Base-by-base conservation (phyloP, 2,329 filamentous ascomycete species). In the Colletotrichum orchidophilum region DNA sequence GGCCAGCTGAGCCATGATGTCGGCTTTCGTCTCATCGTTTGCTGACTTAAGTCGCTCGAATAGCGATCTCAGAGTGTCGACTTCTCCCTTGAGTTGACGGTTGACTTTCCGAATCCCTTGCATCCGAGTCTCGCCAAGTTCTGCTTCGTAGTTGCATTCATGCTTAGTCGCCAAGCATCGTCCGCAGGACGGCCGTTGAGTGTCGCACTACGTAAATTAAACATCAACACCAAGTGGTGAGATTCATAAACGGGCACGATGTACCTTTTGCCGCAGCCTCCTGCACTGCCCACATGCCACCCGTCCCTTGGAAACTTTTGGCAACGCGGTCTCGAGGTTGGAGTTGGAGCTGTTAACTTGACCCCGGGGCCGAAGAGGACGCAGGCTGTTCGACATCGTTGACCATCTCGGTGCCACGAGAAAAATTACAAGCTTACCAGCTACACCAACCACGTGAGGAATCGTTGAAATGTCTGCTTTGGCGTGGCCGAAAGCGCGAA, bases 51-150 rank as follows among this genome's bases (percentile, higher is more conserved):
- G 50, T 15, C 35, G 31, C 29, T 61, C 55, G n/a, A 70, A 55
- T 7, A 70, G 33, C n/a, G 67, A 52, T 18, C 57, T 70, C 2
- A 70, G 58, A 1, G 55, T 61, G 27, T 66, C 61, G 0, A 70
- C 35, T 39, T 70, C 53, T 0, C 63, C 55, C 1, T 24, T 13
- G 8, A 70, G 18, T 24, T 70, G 67, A 12, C 67, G 62, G 24
- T 70, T 70, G 4, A 55, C 62, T 21, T 64, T 54, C 2, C 67
- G 67, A 4, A 70, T 70, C 9, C 67, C 67, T 63, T 70, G 67
- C 67, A 70, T 70, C 35, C 67, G 39, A 4, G 67, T 70, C 49
- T 70, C 67, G 21, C 67, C 67, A 46, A 66, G 50, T 7, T 70
- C 67, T 8, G 58, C 67, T 6, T 70, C 67, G 29, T 70, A 70